Conservation (phyloP, 2,329 filamentous ascomycete species). For the Byssoonygena ceratinophila region DNA sequence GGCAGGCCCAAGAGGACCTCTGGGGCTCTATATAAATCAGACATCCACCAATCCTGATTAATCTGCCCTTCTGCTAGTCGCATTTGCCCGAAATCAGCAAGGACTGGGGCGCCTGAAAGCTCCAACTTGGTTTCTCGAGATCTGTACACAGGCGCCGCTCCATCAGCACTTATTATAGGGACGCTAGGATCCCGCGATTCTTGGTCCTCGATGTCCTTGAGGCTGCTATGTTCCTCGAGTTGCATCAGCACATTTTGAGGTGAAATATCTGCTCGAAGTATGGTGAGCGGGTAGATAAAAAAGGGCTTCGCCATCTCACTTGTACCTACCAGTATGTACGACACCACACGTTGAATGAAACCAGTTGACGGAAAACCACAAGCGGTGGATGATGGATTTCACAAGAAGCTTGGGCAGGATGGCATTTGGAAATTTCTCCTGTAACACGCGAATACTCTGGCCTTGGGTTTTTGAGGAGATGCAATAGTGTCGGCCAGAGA, state of each 20-base stretch:
- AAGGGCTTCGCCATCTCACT: neutral
- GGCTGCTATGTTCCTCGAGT: conserved; percentile 9
- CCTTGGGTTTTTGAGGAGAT: conserved; percentile 22
- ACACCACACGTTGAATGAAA: conserved; percentile 17
- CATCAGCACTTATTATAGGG: conserved; percentile 11
- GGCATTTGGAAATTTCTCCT: conserved; percentile 18
- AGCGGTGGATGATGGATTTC: conserved; percentile 17
- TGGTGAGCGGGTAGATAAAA: conserved; percentile 3
- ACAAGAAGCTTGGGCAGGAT: conserved; percentile 18
- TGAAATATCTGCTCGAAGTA: conserved; percentile 13
- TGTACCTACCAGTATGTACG: conserved; percentile 19
- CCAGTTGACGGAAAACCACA: conserved; percentile 18
- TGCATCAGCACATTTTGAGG: conserved; percentile 16
- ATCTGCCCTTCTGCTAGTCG: conserved; percentile 4
- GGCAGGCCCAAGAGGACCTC: conserved; percentile 21
- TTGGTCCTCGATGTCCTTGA: conserved; percentile 15
- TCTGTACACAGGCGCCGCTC: conserved; percentile 13
- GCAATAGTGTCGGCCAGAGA: conserved; percentile 20
- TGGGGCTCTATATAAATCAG: conserved; percentile 13
- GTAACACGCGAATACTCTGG: conserved; percentile 20
- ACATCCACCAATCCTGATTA: conserved; percentile 20
- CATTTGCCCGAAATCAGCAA: conserved; percentile 22
- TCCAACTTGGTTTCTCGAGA: conserved; percentile 12
- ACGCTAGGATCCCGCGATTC: conserved; percentile 10
- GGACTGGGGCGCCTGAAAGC: conserved; percentile 15